Base-by-base conservation (phyloP, 345 rosid species). In the Hibiscus tridactylites region DNA sequence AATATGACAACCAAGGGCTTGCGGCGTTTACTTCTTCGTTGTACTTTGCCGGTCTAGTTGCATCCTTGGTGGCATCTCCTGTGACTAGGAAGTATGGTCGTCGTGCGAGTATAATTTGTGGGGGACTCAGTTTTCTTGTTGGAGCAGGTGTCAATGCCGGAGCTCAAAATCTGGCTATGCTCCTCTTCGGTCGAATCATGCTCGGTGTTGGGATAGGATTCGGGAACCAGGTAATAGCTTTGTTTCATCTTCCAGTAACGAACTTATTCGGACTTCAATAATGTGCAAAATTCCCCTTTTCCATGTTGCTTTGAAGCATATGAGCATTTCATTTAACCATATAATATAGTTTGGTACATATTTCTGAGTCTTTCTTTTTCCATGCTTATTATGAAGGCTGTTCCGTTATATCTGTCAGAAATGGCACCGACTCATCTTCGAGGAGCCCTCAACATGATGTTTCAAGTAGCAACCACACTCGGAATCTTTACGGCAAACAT, bases 361-460 rank as follows among this genome's bases (percentile, higher is more conserved):
- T 9, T 72, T 31, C 47, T 37, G 54, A 42, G 17, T 4, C 29
- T 2, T 65, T 15, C 54, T 65, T 26, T 65, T 8, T 50, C 64
- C 11, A 29, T 15, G 49, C 9, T 58, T 59, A 33, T 28, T 60
- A 42, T 70, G 66, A 60, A 93, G 97, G 97, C 93, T 46, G 91
- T 95, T 59, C 99, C 96, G 0, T 53, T 95, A 26, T 95, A 95
- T 75, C 74, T 95, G 72, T 95, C 99, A 26, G 97, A 90, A 79
- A 91, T 95, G 86, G 97, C 99, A 13, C 99, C 99, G 3, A 82
- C 96, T 9, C 97, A 94, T 86, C 91, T 95, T 4, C 81, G 97
- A 81, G 99, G 97, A 72, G 97, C 82, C 53, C 76, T 95, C 16
- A 92, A 92, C 83, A 95, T 90, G 88, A 80, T 92, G 97, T 95